These are phyloP conservation scores for Dillenia turbinata DNA, from an alignment of 164 flowering plant genomes.

Conservation along the genomic window DNA sequence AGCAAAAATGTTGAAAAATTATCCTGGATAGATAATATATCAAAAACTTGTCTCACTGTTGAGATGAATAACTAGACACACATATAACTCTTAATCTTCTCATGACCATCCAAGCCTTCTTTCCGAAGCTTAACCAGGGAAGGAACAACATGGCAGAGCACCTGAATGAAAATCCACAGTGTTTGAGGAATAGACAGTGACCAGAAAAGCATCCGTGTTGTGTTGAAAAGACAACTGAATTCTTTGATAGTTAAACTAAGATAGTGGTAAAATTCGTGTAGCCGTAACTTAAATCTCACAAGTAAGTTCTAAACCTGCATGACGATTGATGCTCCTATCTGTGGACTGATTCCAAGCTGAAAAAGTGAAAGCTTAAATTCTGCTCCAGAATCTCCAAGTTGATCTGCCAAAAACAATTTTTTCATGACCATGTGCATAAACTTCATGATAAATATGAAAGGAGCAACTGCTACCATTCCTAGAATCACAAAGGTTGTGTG, in stretches of 20 bases:
- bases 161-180: slow-evolving; percentile 33
- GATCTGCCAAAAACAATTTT: slow-evolving; percentile 45
- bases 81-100: slow-evolving; percentile 99
- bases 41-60: slow-evolving; percentile 63
- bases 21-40: slow-evolving; percentile 7
- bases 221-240: no score
- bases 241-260: no score
- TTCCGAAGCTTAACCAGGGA: slow-evolving; percentile 93
- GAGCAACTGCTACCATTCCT: no score
- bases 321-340: slow-evolving; percentile 87
- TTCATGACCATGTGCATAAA: neutral
- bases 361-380: slow-evolving; percentile 94
- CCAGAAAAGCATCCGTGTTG: no score
- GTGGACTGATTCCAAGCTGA: slow-evolving; percentile 98
- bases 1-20: slow-evolving; percentile 4
- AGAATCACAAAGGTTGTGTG: no score
- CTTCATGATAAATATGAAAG: no score
- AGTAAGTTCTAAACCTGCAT: slow-evolving; percentile 67
- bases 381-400: slow-evolving; percentile 67
- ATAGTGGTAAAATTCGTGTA: no score
- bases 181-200: no score
- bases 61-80: slow-evolving; percentile 70
- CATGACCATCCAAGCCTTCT: slow-evolving; percentile 96
- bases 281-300: no score
- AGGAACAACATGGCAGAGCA: slow-evolving; percentile 83